Base-by-base conservation (phyloP, 1,284 basidiomycete species). In the Rhodotorula mucilaginosa region DNA sequence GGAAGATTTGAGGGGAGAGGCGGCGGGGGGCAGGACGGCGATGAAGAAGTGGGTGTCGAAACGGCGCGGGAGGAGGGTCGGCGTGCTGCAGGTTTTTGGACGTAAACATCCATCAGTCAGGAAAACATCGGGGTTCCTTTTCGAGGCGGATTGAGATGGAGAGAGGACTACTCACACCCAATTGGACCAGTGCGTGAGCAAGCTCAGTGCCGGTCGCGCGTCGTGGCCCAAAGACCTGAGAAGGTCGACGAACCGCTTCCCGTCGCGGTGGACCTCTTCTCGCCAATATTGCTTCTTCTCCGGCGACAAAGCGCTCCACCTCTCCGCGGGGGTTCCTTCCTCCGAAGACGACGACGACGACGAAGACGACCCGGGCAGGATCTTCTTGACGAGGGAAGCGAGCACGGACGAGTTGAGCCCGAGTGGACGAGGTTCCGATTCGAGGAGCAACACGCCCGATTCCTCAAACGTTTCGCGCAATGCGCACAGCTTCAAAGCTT, bases 11-110 rank as follows among this genome's bases (percentile, higher is more conserved):
- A 44, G 39, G 10, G 73, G 69, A n/a, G 64, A 61, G 13, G 21
- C 26, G 1, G 64, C 26, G 4, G 69, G 57, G 0, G 75, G 74
- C 21, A 77, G 71, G 49, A 79, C 61, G 29, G 75, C 56, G 54
- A 78, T 65, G 69, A 76, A 79, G 68, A 79, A 79, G 59, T 72
- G 73, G 4, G 79, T 79, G 65, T 79, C 77, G 72, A 76, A 79
- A 5, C 79, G 73, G 29, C 77, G 67, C 5, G 67, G 74, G 18
- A 72, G 62, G 39, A 64, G 34, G 8, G 39, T 58, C 1, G 74
- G 74, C 2, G 75, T 78, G 29, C 73, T 74, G 63, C 19, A 51
- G 13, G 52, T n/a, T 3, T 5, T 54, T 0, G n/a, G 13, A 5
- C 52, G n/a, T 15, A 5, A 26, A 34, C 34, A 26, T 34, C n/a